Base-by-base conservation (phyloP, 179 eudicot species). In the Amaranthus tricolor region DNA sequence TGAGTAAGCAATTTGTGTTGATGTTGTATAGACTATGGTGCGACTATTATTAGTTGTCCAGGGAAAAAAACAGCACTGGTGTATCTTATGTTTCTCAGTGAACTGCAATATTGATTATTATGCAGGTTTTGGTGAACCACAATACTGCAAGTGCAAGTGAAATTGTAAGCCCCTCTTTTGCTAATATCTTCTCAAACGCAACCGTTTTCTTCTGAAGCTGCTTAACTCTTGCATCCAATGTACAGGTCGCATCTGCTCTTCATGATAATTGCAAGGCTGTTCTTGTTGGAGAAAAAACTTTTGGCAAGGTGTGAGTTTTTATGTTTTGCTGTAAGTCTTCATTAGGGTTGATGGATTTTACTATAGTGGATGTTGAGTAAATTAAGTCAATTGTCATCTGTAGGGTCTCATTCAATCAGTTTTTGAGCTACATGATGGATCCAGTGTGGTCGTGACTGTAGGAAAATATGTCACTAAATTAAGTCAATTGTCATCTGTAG, bases 341-440 rank as follows among this genome's bases (percentile, higher is more conserved):
- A 44, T 47, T 60, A 50, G 15, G 24, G 44, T 48, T 53, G 40
- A 31, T 31, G 40, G 40, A 31, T 31, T 31, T 31, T 31, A 31
- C 40, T 31, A 31, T 31, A 31, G 40, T 31, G 40, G 40, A 31
- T 31, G 40, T 31, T 31, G 40, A 31, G 40, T 55, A 63, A 43
- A 62, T 65, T 5, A 50, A 43, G 6, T 21, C 45, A 52, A 43
- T 9, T 52, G 21, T 44, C 54, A 54, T 71, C 72, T 7, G 60
- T 88, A 94, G 97, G 98, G 98, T 10, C 82, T 94, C 77, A 94
- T 94, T 79, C 98, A 94, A 82, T 92, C 98, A 68, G 98, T 94
- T 31, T 94, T 88, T 88, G 98, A 94, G 82, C 96, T 94, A 51
- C 88, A 80, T 80, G 98, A 92, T 86, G 98, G 98, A 76, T 94